These are phyloP conservation scores for Verticillium nubilum DNA, from an alignment of 2,329 filamentous ascomycete species.

Conservation along the genomic window DNA sequence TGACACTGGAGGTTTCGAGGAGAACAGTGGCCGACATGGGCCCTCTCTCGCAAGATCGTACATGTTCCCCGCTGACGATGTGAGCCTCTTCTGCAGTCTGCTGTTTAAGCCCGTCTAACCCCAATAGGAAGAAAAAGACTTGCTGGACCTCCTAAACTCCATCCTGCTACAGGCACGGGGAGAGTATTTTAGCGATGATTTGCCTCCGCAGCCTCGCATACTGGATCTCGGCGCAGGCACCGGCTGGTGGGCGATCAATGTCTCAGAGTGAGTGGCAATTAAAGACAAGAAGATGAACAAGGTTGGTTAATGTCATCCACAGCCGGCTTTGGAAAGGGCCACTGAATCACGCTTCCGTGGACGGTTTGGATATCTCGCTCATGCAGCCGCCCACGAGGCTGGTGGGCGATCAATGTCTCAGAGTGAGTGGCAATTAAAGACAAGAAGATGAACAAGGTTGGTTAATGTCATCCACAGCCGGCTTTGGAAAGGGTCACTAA, in stretches of 20 bases:
- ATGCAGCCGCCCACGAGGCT: constrained; percentile 40
- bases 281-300: constrained; percentile 49
- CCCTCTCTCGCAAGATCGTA: constrained; percentile 64
- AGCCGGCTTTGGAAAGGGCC: constrained; percentile 6
- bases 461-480: constrained; percentile 62
- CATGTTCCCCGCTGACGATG: constrained; percentile 72
- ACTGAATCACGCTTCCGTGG: constrained; percentile 19
- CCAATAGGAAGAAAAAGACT: constrained; percentile 62
- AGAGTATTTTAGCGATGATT: constrained; percentile 19
- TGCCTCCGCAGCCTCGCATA: constrained; percentile 30
- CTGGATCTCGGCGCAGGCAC: constrained; percentile 78
- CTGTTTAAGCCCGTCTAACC: too few species aligned
- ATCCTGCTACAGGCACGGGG: constrained; percentile 63
- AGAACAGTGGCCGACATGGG: constrained; percentile 68
- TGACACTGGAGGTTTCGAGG: constrained; percentile 33
- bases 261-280: constrained; percentile 33
- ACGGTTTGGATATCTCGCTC: constrained; percentile 32
- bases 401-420: constrained; percentile 21
- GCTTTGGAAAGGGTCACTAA: constrained; percentile 5
- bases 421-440: constrained; percentile 24
- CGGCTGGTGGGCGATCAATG: constrained; percentile 24
- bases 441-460: constrained; percentile 63
- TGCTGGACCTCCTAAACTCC: constrained; percentile 78
- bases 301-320: constrained; percentile 75
- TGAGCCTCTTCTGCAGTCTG: constrained; percentile 26